Evolutionary conservation across 2,329 filamentous ascomycete genomes (phyloP), one percentile per base, ranked within the genome.

Genomic region (Trichoderma koningii): DNA sequence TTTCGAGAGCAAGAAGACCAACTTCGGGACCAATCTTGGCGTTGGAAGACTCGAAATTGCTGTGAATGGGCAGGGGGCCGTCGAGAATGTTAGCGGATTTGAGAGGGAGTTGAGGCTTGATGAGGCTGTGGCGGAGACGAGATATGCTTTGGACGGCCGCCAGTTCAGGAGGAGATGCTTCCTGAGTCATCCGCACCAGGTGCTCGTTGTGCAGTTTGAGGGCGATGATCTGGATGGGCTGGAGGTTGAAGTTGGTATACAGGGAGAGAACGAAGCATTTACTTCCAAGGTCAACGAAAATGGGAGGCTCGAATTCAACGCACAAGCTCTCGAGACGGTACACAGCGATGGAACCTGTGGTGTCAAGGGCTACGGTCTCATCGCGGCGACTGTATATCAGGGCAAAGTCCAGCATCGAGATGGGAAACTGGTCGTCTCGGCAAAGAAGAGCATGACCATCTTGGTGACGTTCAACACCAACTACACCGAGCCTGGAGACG

Each of bases 311-410:
- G 57, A 66, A 1, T 66, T 66, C 26, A 34, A 66, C 2, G 59
- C 59, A 0, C 64, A 64, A 23, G 64, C 64, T 7, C 59, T 66
- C 23, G 64, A 66, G 12, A 56, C 45, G 23, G 59, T 66, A 3
- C 64, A 66, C 14, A 66, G 64, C 17, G 64, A 66, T 23, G 64
- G 64, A 42, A 63, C 57, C 7, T 66, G 59, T 15, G 64, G 64
- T 6, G 50, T 55, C 41, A 66, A 63, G 19, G 64, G 64, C 30
- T 59, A 56, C 6, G 64, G 64, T 9, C 28, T 63, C 12, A n/a
- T 66, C 1, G 51, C 64, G 4, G 59, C 50, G n/a, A 55, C 19
- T 15, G 64, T 41, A 15, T 34, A 64, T 26, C 44, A 53, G 7
- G 64, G 60, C 17, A 64, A 57, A 23, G 9, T 64, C 10, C 52